Evolutionary conservation across 768 basidiomycete genomes (phyloP).

Genomic region (Xerocomellus chrysenteron): DNA sequence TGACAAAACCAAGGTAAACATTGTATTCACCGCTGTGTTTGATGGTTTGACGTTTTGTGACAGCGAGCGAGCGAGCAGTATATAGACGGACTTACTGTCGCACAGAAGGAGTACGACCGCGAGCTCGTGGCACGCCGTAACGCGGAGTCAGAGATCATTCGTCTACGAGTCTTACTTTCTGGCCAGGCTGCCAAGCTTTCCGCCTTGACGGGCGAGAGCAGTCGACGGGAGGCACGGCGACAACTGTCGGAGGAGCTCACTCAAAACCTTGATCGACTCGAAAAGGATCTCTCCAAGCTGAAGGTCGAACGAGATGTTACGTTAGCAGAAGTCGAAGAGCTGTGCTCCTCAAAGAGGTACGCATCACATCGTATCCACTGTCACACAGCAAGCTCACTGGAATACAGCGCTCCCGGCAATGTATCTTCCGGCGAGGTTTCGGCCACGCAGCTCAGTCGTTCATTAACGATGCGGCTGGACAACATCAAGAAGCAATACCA

Average conservation of each 20-base stretch:
- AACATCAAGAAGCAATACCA: conserved; percentile 85
- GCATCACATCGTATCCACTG: conserved; percentile 15
- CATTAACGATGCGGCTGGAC: conserved; percentile 83
- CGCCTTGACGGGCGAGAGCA: conserved; percentile 77
- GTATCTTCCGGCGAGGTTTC: conserved; percentile 36
- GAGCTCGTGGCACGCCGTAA: conserved; percentile 87
- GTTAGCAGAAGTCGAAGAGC: conserved; percentile 90
- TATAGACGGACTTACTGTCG: conserved; percentile 88
- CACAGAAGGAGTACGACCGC: conserved; percentile 91
- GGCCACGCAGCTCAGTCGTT: conserved; percentile 52
- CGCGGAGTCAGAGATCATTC: conserved; percentile 88
- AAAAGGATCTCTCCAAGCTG: conserved; percentile 83
- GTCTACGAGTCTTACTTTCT: conserved; percentile 79
- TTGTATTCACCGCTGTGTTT: neutral
- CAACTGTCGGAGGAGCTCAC: conserved; percentile 77
- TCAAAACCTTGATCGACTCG: conserved; percentile 72
- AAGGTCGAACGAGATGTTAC: conserved; percentile 90
- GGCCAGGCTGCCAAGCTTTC: conserved; percentile 87
- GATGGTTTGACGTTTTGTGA: neutral
- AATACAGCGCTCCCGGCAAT: conserved; percentile 27
- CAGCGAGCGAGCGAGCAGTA: conserved; percentile 91
- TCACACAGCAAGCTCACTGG: conserved; percentile 24
- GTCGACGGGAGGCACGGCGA: conserved; percentile 74
- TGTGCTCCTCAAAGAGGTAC: conserved; percentile 73
- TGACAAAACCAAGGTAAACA: conserved; percentile 81